These are phyloP conservation scores for Nitzschia palea DNA, from an alignment of 108 stramenopile genomes.

Conservation along the genomic window DNA sequence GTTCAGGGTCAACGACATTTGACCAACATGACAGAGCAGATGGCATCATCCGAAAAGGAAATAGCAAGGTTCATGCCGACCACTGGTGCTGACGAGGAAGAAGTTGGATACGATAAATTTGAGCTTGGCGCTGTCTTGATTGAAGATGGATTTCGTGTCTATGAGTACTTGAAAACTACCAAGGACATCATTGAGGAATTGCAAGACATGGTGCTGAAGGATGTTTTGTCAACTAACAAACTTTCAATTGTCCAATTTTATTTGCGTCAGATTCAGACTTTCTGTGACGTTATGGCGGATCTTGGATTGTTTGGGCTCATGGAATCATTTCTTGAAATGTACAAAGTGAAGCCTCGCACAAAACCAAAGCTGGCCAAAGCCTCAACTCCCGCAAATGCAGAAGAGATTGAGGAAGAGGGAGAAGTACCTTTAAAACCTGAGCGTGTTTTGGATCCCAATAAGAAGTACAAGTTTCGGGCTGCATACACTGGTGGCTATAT, in stretches of 20 bases:
- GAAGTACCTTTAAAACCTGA: conserved; percentile 1
- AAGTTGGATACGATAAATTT: conserved; percentile 24
- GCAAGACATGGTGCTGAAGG: background rate
- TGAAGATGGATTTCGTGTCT: conserved; percentile 23
- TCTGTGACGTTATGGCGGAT: conserved; percentile 34
- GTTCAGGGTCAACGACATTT: conserved; percentile 11
- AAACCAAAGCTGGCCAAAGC: background rate
- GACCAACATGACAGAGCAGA: conserved; percentile 27
- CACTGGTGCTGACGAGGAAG: conserved; percentile 15
- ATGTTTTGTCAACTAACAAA: conserved; percentile 16
- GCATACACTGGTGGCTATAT: conserved; percentile 6
- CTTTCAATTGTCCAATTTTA: conserved; percentile 19
- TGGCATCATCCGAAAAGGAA: conserved; percentile 20
- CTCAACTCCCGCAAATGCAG: background rate
- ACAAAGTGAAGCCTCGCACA: conserved; percentile 15
- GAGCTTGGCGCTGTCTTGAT: conserved; percentile 28
- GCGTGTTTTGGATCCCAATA: conserved; percentile 10
- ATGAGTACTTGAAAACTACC: conserved; percentile 12
- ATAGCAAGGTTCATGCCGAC: conserved; percentile 13
- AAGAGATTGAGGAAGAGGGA: background rate
- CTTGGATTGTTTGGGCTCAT: conserved; percentile 25
- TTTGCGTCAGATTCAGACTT: conserved; percentile 15
- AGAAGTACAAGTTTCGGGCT: conserved; percentile 3
- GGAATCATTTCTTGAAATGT: conserved; percentile 12
- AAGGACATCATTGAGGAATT: conserved; percentile 18